phyloP scores from a whole-genome alignment of 345 rosid species.

The Anastatica hierochuntica region DNA sequence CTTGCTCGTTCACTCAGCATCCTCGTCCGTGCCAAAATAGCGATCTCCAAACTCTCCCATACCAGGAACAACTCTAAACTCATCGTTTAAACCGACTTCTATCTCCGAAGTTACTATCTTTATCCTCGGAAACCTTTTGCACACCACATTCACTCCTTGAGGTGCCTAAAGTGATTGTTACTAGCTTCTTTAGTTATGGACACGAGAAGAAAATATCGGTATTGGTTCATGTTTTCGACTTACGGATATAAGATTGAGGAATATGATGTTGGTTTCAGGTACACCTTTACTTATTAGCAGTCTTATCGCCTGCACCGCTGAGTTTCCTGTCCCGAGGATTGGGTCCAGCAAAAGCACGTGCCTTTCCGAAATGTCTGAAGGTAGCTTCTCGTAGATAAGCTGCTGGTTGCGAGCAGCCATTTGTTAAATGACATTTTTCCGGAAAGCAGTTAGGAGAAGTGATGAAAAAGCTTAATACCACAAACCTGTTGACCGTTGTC shows the following conservation, averaged over 20 bases:
- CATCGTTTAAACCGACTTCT: constrained; percentile 64
- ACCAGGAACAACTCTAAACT: constrained; percentile 83
- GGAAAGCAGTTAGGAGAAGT: background rate
- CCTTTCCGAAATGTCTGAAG: constrained; percentile 74
- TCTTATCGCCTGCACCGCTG: constrained; percentile 82
- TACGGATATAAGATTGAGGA: constrained; percentile 84
- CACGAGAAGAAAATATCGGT: background rate
- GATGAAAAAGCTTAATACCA: background rate
- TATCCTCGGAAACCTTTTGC: constrained; percentile 78
- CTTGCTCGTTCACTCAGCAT: too few species aligned
- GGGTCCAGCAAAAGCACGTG: constrained; percentile 89
- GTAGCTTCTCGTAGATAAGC: constrained; percentile 86
- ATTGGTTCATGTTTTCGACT: constrained; percentile 13
- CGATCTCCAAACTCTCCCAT: constrained; percentile 97
- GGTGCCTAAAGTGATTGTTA: constrained; percentile 47
- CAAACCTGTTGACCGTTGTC: constrained; percentile 83
- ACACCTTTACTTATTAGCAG: constrained; percentile 77
- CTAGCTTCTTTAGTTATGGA: too few species aligned
- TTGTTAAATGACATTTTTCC: background rate
- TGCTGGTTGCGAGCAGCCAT: constrained; percentile 20
- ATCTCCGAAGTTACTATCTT: constrained; percentile 95
- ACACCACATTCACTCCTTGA: constrained; percentile 85
- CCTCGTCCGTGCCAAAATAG: constrained; percentile 90
- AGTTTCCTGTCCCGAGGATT: constrained; percentile 92
- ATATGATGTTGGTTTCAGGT: constrained; percentile 78